phyloP scores from a whole-genome alignment of 2,329 filamentous ascomycete species.

The Pseudogymnoascus sp. region DNA sequence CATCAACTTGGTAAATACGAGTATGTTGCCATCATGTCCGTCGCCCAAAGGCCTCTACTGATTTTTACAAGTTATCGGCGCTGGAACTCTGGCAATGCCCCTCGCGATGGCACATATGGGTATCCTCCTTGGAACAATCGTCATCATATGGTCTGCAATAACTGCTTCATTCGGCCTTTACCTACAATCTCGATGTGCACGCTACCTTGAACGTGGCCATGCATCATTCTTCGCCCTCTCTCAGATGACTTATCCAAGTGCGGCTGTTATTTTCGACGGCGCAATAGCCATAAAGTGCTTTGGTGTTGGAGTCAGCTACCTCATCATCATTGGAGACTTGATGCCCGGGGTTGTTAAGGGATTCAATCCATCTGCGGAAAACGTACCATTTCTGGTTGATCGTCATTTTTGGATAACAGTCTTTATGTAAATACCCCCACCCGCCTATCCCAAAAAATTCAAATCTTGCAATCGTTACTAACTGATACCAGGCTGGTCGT shows the following conservation, averaged over 20 bases:
- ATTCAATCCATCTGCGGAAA: slow-evolving; percentile 56
- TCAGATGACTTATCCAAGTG: slow-evolving; percentile 93
- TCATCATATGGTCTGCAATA: slow-evolving; percentile 85
- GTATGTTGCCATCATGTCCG: slow-evolving; percentile 39
- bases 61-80: slow-evolving; percentile 66
- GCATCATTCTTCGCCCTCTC: slow-evolving; percentile 95
- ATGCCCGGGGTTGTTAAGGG: slow-evolving; percentile 92
- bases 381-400: slow-evolving; percentile 69
- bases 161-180: slow-evolving; percentile 91
- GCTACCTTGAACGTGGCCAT: slow-evolving; percentile 81
- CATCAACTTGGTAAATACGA: slow-evolving; percentile 94
- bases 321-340: slow-evolving; percentile 96
- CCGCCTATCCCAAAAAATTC: not conserved
- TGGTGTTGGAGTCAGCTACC: slow-evolving; percentile 90
- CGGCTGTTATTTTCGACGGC: slow-evolving; percentile 87
- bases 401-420: slow-evolving; percentile 96
- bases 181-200: slow-evolving; percentile 83
- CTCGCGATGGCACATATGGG: slow-evolving; percentile 93
- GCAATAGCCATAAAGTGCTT: slow-evolving; percentile 98
- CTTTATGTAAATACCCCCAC: slow-evolving; percentile 61
- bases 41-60: slow-evolving; percentile 16
- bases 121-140: slow-evolving; percentile 69
- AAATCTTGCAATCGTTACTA: slow-evolving; percentile 11
- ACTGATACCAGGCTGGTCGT: slow-evolving; percentile 60
- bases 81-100: slow-evolving; percentile 92